These are phyloP conservation scores for Bruguiera hainesii DNA, from an alignment of 441 rosid genomes.

Conservation along the genomic window DNA sequence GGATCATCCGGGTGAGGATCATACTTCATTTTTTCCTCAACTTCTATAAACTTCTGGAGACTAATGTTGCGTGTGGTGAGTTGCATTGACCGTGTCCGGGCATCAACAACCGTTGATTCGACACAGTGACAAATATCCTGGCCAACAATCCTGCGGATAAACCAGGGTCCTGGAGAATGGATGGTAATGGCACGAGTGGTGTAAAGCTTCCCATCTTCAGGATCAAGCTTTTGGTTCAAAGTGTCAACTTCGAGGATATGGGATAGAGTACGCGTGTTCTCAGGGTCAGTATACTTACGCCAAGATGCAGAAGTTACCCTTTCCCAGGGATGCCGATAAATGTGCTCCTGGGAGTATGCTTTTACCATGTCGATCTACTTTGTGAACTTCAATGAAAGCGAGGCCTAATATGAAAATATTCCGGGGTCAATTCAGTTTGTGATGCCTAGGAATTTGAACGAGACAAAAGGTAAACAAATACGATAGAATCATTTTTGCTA, in stretches of 20 bases:
- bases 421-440: too few species aligned
- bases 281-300: slow-evolving; percentile 94
- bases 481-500: too few species aligned
- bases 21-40: slow-evolving; percentile 78
- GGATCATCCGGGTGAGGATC: slow-evolving; percentile 94
- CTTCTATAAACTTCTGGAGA: slow-evolving; percentile 87
- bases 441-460: background rate
- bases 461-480: background rate
- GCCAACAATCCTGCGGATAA: slow-evolving; percentile 67
- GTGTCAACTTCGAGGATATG: slow-evolving; percentile 87
- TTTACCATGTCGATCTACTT: slow-evolving; percentile 54
- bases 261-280: slow-evolving; percentile 78
- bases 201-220: slow-evolving; percentile 65
- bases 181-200: slow-evolving; percentile 81
- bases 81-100: slow-evolving; percentile 71
- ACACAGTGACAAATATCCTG: slow-evolving; percentile 93
- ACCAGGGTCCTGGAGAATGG: slow-evolving; percentile 97
- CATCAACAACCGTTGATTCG: slow-evolving; percentile 87
- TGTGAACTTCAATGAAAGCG: slow-evolving; percentile 6
- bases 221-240: slow-evolving; percentile 62
- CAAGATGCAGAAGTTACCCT: slow-evolving; percentile 92
- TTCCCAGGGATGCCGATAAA: slow-evolving; percentile 96
- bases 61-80: slow-evolving; percentile 80
- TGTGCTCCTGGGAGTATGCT: slow-evolving; percentile 83
- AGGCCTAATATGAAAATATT: background rate